Percentiles rank a stretch among this genome's conserved stretches.
Conservation (phyloP, 169 alveolate species). For the Eimeria falciformis region DNA sequence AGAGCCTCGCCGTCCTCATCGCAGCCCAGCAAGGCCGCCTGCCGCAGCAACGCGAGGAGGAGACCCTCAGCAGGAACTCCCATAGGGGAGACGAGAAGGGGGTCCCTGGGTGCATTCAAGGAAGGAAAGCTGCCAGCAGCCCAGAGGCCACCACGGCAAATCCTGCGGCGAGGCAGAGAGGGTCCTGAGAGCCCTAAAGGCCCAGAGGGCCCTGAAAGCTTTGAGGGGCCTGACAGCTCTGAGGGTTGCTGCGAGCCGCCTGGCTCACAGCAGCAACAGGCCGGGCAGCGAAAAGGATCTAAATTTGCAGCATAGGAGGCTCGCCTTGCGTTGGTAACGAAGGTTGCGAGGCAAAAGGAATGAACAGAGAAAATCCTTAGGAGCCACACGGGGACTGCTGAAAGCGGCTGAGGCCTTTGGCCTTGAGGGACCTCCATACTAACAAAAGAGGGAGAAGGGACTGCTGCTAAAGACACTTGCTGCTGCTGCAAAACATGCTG, state of each 20-base stretch:
- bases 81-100: neutral
- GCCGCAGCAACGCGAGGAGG: neutral
- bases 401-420: neutral
- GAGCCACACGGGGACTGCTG: constrained; percentile 50
- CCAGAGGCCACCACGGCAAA: neutral
- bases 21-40: neutral
- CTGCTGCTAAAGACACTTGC: constrained; percentile 29
- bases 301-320: neutral
- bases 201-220: too few species aligned
- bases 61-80: neutral
- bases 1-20: neutral
- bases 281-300: neutral
- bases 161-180: neutral
- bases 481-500: constrained; percentile 51
- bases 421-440: too few species aligned
- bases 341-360: neutral
- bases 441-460: too few species aligned
- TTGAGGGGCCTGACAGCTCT: too few species aligned
- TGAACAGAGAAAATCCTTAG: constrained; percentile 36
- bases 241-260: too few species aligned
- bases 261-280: too few species aligned
- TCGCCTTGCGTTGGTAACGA: neutral
- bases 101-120: neutral
- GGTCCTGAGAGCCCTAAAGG: neutral
- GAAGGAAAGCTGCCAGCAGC: neutral